Evolutionary conservation across 2,329 filamentous ascomycete species (phyloP).

Genomic region (Keithomyces neogunnii): DNA sequence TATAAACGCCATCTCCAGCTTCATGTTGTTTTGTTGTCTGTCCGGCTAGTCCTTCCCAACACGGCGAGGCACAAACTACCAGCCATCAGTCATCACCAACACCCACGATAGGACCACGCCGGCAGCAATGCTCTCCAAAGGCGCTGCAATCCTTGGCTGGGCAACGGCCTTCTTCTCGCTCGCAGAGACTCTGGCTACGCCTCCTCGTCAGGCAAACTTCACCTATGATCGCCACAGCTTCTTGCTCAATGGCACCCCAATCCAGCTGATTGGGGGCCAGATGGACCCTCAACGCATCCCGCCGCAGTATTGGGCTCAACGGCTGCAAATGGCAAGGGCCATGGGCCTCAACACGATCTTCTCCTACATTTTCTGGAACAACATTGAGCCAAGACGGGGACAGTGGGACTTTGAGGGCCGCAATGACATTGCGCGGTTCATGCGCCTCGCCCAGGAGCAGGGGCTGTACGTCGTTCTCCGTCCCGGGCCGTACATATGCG

Average conservation of each 20-base stretch:
- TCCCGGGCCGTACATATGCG: conserved; percentile 40
- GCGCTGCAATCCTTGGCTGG: no score
- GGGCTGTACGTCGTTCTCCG: conserved; percentile 34
- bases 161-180: no score
- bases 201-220: no score
- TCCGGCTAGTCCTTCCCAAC: no score
- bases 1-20: no score
- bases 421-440: conserved; percentile 37
- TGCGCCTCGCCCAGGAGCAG: conserved; percentile 33
- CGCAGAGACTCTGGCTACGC: no score
- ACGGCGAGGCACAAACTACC: no score
- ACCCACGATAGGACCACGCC: no score
- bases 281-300: conserved; percentile 43
- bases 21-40: no score
- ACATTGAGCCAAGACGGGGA: conserved; percentile 32
- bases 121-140: no score
- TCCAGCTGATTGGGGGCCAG: conserved; percentile 36
- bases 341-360: conserved; percentile 69
- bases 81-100: no score
- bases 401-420: conserved; percentile 26
- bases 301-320: conserved; percentile 35
- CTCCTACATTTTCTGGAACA: conserved; percentile 42
- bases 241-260: conserved; percentile 5
- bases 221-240: neutral
- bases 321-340: conserved; percentile 70